Evolutionary conservation across 164 flowering plant species (phyloP).

Genomic region (Cinnamomum chago): DNA sequence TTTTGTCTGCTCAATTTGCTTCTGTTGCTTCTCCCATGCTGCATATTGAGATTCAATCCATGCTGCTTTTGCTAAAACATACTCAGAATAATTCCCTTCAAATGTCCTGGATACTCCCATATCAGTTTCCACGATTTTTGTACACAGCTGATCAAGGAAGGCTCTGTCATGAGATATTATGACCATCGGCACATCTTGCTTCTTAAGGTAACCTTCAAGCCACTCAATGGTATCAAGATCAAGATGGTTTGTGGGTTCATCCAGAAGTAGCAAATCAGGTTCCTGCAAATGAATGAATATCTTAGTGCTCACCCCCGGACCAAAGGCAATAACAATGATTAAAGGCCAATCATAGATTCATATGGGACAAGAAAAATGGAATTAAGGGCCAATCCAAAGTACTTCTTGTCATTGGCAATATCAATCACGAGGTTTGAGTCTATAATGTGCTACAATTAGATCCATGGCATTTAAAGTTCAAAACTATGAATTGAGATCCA

Average conservation of each 20-base stretch:
- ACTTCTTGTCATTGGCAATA: no score
- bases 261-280: constrained; percentile 89
- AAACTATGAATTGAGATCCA: no score
- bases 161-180: constrained; percentile 99
- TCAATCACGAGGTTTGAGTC: no score
- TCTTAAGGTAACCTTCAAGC: constrained; percentile 88
- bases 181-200: constrained; percentile 95
- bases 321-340: neutral
- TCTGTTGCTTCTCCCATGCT: constrained; percentile 99
- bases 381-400: neutral
- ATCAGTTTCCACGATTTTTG: constrained; percentile 97
- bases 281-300: constrained; percentile 49
- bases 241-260: constrained; percentile 99
- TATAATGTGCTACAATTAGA: no score
- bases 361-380: neutral
- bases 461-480: no score
- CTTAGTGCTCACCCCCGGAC: neutral
- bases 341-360: no score
- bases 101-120: constrained; percentile 95
- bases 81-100: constrained; percentile 86
- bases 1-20: constrained; percentile 79
- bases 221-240: constrained; percentile 98
- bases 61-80: constrained; percentile 64
- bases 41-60: constrained; percentile 89
- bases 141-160: constrained; percentile 95